These are phyloP conservation scores for Globisporangium echinulatum DNA, from an alignment of 352 stramenopile species.

Conservation along the genomic window DNA sequence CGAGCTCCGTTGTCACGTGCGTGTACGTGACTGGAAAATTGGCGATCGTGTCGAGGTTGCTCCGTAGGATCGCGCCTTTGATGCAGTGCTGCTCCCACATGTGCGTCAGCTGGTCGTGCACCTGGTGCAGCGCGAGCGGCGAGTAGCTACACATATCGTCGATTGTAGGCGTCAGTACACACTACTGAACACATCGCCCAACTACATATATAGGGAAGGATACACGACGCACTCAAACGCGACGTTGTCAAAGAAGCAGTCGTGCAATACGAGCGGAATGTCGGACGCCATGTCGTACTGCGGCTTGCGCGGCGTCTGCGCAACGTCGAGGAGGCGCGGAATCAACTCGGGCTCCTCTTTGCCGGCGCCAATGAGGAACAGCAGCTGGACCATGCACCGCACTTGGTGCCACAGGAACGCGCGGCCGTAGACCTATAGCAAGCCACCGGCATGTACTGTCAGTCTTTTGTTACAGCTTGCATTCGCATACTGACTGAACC, in stretches of 20 bases:
- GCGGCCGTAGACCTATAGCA: conserved; percentile 69
- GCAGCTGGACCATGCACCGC: conserved; percentile 95
- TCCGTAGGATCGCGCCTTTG: conserved; percentile 65
- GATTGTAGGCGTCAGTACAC: conserved; percentile 4
- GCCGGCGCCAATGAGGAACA: conserved; percentile 94
- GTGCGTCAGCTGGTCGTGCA: conserved; percentile 69
- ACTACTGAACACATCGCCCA: neutral
- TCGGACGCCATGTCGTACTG: conserved; percentile 96
- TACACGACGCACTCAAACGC: conserved; percentile 45
- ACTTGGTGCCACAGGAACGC: conserved; percentile 99
- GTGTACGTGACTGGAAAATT: conserved; percentile 32
- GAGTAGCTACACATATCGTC: conserved; percentile 29
- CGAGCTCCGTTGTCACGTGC: conserved; percentile 51
- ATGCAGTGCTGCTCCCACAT: conserved; percentile 83
- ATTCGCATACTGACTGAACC: neutral
- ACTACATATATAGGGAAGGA: conserved; percentile 3
- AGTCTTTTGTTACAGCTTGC: neutral
- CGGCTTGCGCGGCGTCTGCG: conserved; percentile 69
- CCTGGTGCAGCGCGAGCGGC: conserved; percentile 65
- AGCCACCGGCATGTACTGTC: neutral
- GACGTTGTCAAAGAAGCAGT: conserved; percentile 92
- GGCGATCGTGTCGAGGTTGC: conserved; percentile 59
- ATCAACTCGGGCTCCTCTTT: conserved; percentile 90
- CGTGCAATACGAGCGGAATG: conserved; percentile 94
- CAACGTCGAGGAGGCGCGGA: conserved; percentile 90